Evolutionary conservation across 75 land plant genomes (phyloP), one percentile per base, ranked within the genome.

Genomic region (Cryptomeria japonica): DNA sequence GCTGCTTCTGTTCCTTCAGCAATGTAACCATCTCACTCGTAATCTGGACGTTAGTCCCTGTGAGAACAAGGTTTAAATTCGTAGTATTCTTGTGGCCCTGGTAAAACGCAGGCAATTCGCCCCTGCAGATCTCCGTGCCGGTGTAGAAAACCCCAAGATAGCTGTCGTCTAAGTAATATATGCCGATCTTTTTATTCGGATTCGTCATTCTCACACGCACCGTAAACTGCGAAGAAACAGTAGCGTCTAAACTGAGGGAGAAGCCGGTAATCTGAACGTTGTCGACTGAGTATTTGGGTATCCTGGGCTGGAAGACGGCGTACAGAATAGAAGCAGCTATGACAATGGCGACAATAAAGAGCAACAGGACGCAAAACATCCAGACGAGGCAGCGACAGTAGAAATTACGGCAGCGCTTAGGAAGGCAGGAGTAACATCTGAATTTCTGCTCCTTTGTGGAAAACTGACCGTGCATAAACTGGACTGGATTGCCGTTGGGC

Each of bases 81-180:
- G 98, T 96, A 76, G 87, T 92, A 90, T 95, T 97, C 88, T 85
- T 88, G 87, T 93, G 97, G 15, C 96, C 97, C 73, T 97, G 98
- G 87, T 96, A 96, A 92, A 97, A 97, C 31, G 73, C 90, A 7
- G 96, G 96, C 53, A 96, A 41, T 12, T 90, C n/a, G 25, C 96
- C 96, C 58, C 86, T 46, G 84, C 92, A 90, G 10, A 97, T 88
- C 68, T 79, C 37, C 2, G 91, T 86, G 84, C 87, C 92, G 7
- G 51, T 55, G 87, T 92, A 95, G 90, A 86, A 92, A 18, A 93
- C 93, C n/a, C 89, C 89, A 37, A 94, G 44, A 37, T 88, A 73
- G 68, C 94, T 89, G 39, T 89, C 89, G 53, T 89, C 88, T 53
- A 92, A 89, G 88, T 97, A 97, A 90, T 93, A 90, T 51, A 97